Conservation (phyloP, 1,139 yeast genomes). For the Geotrichum fermentans region DNA sequence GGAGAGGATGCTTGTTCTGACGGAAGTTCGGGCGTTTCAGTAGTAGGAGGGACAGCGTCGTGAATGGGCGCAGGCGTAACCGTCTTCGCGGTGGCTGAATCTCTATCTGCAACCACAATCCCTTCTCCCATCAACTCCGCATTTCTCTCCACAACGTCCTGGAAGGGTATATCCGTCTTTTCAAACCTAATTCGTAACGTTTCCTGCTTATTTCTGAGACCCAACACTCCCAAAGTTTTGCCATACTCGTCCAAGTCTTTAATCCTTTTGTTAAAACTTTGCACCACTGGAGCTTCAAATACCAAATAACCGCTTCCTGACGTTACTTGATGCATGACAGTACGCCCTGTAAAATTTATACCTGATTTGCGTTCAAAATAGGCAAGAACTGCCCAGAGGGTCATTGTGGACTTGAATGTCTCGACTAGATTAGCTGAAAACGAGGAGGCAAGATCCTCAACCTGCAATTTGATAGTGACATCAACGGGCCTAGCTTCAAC, state of each 20-base stretch:
- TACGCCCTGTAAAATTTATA: conserved; percentile 30
- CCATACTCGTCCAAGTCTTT: conserved; percentile 26
- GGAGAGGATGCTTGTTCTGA: neutral
- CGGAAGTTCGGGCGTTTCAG: neutral
- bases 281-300: conserved; percentile 31
- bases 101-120: neutral
- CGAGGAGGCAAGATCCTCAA: conserved; percentile 29
- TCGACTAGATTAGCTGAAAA: conserved; percentile 26
- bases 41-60: neutral
- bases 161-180: conserved; percentile 23
- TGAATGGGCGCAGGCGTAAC: neutral
- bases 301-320: conserved; percentile 20
- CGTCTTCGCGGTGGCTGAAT: neutral
- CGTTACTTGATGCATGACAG: conserved; percentile 19
- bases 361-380: conserved; percentile 30
- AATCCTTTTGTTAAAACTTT: conserved; percentile 25
- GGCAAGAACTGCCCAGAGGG: conserved; percentile 29
- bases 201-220: conserved; percentile 29
- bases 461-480: conserved; percentile 28
- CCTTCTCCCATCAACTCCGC: conserved; percentile 18
- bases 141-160: conserved; percentile 25
- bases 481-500: conserved; percentile 11
- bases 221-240: conserved; percentile 26
- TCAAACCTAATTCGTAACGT: conserved; percentile 30
- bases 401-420: conserved; percentile 25